Evolutionary conservation across 2,329 filamentous ascomycete species (phyloP), one percentile per base, ranked within the genome.

Genomic region (Penicillium sp.): DNA sequence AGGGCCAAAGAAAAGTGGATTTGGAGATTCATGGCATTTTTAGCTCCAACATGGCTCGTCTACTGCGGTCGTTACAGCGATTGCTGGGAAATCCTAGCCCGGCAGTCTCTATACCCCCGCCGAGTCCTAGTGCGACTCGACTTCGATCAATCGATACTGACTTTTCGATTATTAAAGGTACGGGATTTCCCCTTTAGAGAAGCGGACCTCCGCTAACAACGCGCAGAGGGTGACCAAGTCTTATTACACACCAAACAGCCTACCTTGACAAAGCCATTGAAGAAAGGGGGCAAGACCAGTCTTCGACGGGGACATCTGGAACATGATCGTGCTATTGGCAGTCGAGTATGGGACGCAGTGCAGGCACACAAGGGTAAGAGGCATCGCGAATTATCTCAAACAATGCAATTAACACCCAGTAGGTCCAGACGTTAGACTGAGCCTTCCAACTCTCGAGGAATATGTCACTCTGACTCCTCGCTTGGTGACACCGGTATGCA

Each of bases 401-500:
- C 22, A 41, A 24, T 35, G 13, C 13, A 13, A 60, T 48, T 58
- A 14, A 63, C 50, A 41, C 26, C 24, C 14, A 46, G 31, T 44
- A 77, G 80, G 79, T 29, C 69, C 75, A 10, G 69, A 79, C 5
- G 85, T 84, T 57, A 79, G 85, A 58, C 68, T 91, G 41, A 82
- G 84, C 53, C 82, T 86, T 61, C 88, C 90, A 16, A 87, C 87
- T 0, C 76, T 95, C 55, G 86, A 87, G 48, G 87, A 91, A 73
- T 93, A 93, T 75, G 84, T 91, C 52, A 79, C 84, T 47, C 76
- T 88, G 57, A 87, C 83, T 48, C 82, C 83, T 62, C 84, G 90
- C 55, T 73, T 88, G 14, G 90, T 92, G n/a, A 93, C 90, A 53
- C 90, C 90, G 66, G 86, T 89, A 78, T 69, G 82, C 48, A 72